phyloP scores from a whole-genome alignment of 2,329 filamentous ascomycete species.

The Colletotrichum melonis region DNA sequence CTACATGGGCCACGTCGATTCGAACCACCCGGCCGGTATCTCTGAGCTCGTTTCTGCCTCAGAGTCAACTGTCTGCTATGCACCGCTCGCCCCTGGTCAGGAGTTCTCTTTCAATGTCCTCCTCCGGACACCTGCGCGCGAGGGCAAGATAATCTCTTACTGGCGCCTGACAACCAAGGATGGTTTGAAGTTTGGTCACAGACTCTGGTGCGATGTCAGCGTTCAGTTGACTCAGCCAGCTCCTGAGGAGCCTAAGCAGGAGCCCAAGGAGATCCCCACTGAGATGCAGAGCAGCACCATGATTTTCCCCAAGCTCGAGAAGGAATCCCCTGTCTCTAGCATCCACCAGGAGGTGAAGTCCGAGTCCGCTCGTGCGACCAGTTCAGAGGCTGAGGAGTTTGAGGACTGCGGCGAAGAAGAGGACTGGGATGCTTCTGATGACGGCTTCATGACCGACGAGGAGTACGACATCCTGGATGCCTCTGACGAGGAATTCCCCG shows the following conservation, averaged over 20 bases:
- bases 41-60: constrained; percentile 81
- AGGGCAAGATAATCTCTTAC: constrained; percentile 90
- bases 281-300: constrained; percentile 72
- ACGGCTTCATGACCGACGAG: constrained; percentile 93
- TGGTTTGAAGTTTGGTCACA: constrained; percentile 88
- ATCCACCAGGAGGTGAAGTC: constrained; percentile 71
- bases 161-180: constrained; percentile 91
- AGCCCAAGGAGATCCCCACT: constrained; percentile 38
- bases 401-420: constrained; percentile 66
- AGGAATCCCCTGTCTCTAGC: constrained; percentile 87
- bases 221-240: constrained; percentile 62
- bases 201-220: constrained; percentile 92
- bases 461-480: constrained; percentile 98
- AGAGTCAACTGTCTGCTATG: constrained; percentile 82
- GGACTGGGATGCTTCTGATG: constrained; percentile 73
- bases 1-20: constrained; percentile 94
- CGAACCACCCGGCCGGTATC: constrained; percentile 81
- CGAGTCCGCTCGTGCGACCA: constrained; percentile 61
- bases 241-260: constrained; percentile 46
- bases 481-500: constrained; percentile 85
- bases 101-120: constrained; percentile 84
- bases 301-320: constrained; percentile 97
- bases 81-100: constrained; percentile 77
- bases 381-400: constrained; percentile 58
- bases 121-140: constrained; percentile 81